Evolutionary conservation across 805 yeast genomes (phyloP).

Genomic region (Lipomyces orientalis): DNA sequence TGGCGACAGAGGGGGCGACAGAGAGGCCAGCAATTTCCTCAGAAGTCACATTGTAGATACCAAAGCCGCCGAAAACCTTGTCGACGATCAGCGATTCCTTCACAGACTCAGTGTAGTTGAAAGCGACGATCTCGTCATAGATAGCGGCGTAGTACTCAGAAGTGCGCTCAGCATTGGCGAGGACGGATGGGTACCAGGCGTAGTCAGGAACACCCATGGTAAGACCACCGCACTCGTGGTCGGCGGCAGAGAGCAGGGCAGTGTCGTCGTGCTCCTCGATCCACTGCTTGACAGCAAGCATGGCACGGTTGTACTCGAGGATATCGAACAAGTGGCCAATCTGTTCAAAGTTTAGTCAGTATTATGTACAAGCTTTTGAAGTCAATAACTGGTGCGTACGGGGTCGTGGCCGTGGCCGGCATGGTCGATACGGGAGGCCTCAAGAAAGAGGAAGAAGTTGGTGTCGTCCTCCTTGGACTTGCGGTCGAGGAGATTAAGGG

Average conservation of each 20-base stretch:
- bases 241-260: constrained; percentile 79
- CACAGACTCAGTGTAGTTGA: constrained; percentile 19
- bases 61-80: constrained; percentile 66
- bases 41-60: constrained; percentile 61
- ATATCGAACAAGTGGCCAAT: constrained; percentile 88
- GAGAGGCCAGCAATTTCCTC: constrained; percentile 60
- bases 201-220: constrained; percentile 91
- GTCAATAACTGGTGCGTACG: constrained; percentile 47
- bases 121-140: constrained; percentile 38
- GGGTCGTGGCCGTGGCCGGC: constrained; percentile 96
- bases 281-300: constrained; percentile 72
- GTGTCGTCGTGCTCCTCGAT: constrained; percentile 78
- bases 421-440: constrained; percentile 93
- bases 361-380: not conserved
- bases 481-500: constrained; percentile 67
- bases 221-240: constrained; percentile 96
- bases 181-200: constrained; percentile 81
- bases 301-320: constrained; percentile 83
- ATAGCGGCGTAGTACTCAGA: constrained; percentile 62
- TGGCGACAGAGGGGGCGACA: constrained; percentile 44
- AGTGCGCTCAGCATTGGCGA: constrained; percentile 72
- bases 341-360: not conserved
- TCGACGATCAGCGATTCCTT: constrained; percentile 10
- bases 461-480: constrained; percentile 75
- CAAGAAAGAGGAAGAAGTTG: constrained; percentile 86